Percentiles rank a stretch among this genome's conserved stretches.
Evolutionary conservation across 208 protist species (phyloP).

Genomic region (Trypanosomatidae sp.): DNA sequence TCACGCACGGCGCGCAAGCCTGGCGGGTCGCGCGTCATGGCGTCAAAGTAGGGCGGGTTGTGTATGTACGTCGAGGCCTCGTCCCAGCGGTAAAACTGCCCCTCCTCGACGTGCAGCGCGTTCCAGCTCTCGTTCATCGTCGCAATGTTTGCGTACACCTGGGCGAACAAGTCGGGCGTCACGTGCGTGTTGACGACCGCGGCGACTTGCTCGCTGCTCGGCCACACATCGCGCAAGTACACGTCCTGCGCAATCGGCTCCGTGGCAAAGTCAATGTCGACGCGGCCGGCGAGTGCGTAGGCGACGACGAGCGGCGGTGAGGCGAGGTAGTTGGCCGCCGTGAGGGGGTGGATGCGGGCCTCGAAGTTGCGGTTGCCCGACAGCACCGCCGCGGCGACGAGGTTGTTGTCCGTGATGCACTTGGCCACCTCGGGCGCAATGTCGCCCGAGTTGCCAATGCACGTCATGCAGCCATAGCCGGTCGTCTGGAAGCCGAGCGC

Average conservation of each 20-base stretch:
- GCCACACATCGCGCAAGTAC: constrained; percentile 96
- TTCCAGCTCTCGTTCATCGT: constrained; percentile 91
- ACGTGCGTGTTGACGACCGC: constrained; percentile 70
- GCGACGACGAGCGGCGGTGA: constrained; percentile 93
- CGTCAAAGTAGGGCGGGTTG: constrained; percentile 91
- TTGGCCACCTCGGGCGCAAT: constrained; percentile 80
- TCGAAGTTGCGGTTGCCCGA: constrained; percentile 97
- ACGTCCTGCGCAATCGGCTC: constrained; percentile 85
- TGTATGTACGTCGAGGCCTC: constrained; percentile 93
- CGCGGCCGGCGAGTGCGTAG: constrained; percentile 91
- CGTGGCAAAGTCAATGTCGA: constrained; percentile 91
- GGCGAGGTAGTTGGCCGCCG: constrained; percentile 93
- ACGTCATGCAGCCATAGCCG: constrained; percentile 97
- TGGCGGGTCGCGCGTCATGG: constrained; percentile 44
- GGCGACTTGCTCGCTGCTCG: constrained; percentile 79
- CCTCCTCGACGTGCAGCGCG: constrained; percentile 67
- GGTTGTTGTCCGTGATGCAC: constrained; percentile 89
- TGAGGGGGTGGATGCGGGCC: constrained; percentile 89
- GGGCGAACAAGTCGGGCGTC: constrained; percentile 82
- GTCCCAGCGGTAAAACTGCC: constrained; percentile 91
- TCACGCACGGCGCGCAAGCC: constrained; percentile 47
- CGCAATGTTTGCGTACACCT: constrained; percentile 84
- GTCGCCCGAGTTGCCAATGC: constrained; percentile 94
- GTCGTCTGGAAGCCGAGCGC: constrained; percentile 84
- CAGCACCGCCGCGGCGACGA: constrained; percentile 89